Base-by-base conservation (phyloP, 768 basidiomycete species). In the Grammothele lineata region DNA sequence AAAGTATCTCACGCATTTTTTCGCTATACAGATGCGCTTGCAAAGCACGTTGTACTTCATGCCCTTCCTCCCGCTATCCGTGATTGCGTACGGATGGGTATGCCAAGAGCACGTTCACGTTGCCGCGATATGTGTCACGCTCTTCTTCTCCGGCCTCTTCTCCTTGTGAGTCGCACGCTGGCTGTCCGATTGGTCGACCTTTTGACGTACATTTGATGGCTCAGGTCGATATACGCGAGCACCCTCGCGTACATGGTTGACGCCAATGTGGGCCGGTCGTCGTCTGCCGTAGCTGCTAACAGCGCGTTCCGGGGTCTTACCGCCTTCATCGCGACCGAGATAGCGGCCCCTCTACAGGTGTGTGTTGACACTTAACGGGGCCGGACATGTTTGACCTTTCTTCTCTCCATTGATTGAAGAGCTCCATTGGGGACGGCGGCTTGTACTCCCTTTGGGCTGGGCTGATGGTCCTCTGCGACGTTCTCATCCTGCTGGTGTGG, bases 221-320 rank as follows among this genome's bases (percentile, higher is more conserved):
- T 11, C 49, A 80, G 77, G 55, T 72, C 72, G 65, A 78, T 83
- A 39, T 85, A 87, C 59, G 66, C 81, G 15, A 80, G 80, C 40
- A 84, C 86, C 0, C 66, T 94, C 23, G 85, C 92, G 0, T 94
- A 92, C 57, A 73, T 93, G 25, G 89, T 93, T 14, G 92, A 96
- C 57, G 80, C 89, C 4, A 96, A 94, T 61, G 70, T 73, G 5
- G 92, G 92, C 7, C 77, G 87, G 21, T 87, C 87, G 2, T 80
- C 85, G 4, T 79, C 79, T 3, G 89, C 87, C 1, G 77, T 81
- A 7, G 89, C 91, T 0, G 67, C 75, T 23, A 94, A 94, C 62
- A 87, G 85, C 47, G 76, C 76, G 24, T 86, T 86, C 63, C 77
- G 92, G 39, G 89, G 92, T 0, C 37, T 74, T 3, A 66, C 75